Percentiles rank a stretch among this genome's conserved stretches.
phyloP scores from a whole-genome alignment of 345 rosid species.

The Brassica cretica region DNA sequence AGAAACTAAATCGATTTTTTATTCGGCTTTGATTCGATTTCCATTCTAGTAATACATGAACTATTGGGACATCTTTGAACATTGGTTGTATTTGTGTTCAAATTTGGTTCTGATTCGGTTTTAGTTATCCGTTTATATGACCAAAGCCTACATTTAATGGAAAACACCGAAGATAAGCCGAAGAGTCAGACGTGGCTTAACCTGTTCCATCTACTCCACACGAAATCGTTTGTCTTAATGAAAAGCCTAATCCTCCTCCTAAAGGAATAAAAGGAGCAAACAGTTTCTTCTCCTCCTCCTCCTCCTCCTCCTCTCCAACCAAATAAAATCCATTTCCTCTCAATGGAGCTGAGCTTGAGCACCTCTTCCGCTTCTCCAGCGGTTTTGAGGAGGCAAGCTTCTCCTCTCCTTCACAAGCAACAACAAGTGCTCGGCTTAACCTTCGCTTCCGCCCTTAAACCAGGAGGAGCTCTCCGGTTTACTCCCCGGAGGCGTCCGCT shows the following conservation, averaged over 20 bases:
- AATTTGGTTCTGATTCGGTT: too few species aligned
- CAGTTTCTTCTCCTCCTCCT: conserved; percentile 34
- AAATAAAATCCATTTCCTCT: conserved; percentile 32
- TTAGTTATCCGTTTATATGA: too few species aligned
- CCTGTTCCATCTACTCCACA: conserved; percentile 33
- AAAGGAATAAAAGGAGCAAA: conserved; percentile 3
- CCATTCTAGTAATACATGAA: too few species aligned
- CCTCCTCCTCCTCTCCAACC: conserved; percentile 42
- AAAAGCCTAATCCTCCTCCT: conserved; percentile 8
- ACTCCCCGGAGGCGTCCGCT: conserved; percentile 45
- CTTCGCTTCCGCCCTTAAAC: conserved; percentile 45
- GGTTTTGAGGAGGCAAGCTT: conserved; percentile 35
- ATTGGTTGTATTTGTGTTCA: too few species aligned
- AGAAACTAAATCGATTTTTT: too few species aligned
- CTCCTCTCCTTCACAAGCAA: conserved; percentile 38
- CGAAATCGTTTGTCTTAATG: conserved; percentile 12
- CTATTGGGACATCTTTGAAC: too few species aligned
- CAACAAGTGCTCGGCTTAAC: conserved; percentile 46
- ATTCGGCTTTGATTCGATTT: too few species aligned
- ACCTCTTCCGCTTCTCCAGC: conserved; percentile 42
- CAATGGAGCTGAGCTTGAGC: conserved; percentile 58
- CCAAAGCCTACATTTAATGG: too few species aligned
- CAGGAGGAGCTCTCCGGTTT: conserved; percentile 44
- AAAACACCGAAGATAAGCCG: neutral
- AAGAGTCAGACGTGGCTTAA: conserved; percentile 43